A percentile compares a stretch with the other conserved stretches of the same genome.
These are phyloP conservation scores for Calonectria henricotiae DNA, from an alignment of 2,329 filamentous ascomycete species.

Conservation along the genomic window DNA sequence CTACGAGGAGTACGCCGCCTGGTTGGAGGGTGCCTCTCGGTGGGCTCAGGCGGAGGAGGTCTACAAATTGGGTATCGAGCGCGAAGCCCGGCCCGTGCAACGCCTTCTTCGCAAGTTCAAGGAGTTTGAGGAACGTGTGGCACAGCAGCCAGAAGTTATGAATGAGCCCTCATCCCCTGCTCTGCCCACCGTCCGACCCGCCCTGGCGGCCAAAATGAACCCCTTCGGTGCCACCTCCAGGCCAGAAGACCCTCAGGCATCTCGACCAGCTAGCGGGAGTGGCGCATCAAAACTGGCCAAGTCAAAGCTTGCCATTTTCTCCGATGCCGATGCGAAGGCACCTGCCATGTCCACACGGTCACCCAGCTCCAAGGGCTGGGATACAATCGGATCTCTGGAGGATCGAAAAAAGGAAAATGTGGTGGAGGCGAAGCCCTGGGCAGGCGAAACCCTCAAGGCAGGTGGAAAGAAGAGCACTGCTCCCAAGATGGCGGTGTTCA, in stretches of 20 bases:
- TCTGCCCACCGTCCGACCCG: constrained; percentile 85
- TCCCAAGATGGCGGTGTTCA: constrained; percentile 93
- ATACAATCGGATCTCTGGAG: constrained; percentile 88
- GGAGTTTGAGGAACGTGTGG: constrained; percentile 87
- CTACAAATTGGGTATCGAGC: constrained; percentile 90
- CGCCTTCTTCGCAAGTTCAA: constrained; percentile 90
- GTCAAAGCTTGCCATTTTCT: constrained; percentile 92
- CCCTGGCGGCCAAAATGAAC: constrained; percentile 87
- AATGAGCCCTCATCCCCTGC: constrained; percentile 88
- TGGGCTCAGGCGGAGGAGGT: constrained; percentile 96
- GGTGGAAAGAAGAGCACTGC: constrained; percentile 83
- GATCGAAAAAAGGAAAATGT: constrained; percentile 96
- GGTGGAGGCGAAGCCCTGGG: constrained; percentile 90
- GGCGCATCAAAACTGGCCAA: constrained; percentile 77
- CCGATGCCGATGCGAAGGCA: constrained; percentile 78
- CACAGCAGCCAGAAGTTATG: constrained; percentile 75
- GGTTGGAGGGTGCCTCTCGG: constrained; percentile 87
- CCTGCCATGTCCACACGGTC: constrained; percentile 70
- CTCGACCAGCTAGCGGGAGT: constrained; percentile 66
- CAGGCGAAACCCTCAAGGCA: constrained; percentile 89
- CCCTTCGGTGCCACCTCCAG: constrained; percentile 79
- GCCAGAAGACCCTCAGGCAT: constrained; percentile 77
- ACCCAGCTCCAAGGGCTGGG: constrained; percentile 83
- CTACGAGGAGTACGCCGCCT: constrained; percentile 97
- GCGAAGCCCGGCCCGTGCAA: constrained; percentile 86